Conservation (phyloP, 768 basidiomycete genomes). For the Pholiota molesta region DNA sequence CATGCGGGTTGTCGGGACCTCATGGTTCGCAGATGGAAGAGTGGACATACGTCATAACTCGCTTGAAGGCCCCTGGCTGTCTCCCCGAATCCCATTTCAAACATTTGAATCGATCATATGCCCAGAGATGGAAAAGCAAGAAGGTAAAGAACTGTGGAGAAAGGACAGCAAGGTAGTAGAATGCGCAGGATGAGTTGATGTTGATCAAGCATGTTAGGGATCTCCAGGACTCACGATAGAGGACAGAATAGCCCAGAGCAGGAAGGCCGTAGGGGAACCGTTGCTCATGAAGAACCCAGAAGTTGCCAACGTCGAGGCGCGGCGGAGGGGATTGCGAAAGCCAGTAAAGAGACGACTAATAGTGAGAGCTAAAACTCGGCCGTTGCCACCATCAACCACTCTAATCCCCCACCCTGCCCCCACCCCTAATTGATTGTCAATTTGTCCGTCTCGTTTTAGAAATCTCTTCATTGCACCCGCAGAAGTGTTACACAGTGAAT, state of each 20-base stretch:
- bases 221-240: conserved; percentile 57
- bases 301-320: conserved; percentile 12
- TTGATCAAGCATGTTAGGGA: not conserved
- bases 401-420: conserved; percentile 7
- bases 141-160: conserved; percentile 63
- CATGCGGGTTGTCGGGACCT: conserved; percentile 15
- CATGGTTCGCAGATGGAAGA: conserved; percentile 6
- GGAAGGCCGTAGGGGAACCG: conserved; percentile 74
- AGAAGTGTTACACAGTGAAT: not conserved
- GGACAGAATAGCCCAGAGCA: conserved; percentile 77
- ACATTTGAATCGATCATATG: conserved; percentile 77
- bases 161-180: conserved; percentile 10
- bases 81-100: conserved; percentile 74
- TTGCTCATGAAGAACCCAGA: conserved; percentile 56
- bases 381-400: conserved; percentile 11
- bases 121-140: conserved; percentile 77
- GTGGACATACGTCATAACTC: conserved; percentile 78
- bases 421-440: conserved; percentile 7
- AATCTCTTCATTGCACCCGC: not conserved
- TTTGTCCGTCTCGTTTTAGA: conserved; percentile 4
- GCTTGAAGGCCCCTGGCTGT: conserved; percentile 84
- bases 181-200: conserved; percentile 42
- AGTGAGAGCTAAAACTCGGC: conserved; percentile 7
- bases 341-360: conserved; percentile 28
- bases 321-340: conserved; percentile 26